Conservation (phyloP, 1,284 basidiomycete genomes). For the Tilletiopsis washingtonensis region DNA sequence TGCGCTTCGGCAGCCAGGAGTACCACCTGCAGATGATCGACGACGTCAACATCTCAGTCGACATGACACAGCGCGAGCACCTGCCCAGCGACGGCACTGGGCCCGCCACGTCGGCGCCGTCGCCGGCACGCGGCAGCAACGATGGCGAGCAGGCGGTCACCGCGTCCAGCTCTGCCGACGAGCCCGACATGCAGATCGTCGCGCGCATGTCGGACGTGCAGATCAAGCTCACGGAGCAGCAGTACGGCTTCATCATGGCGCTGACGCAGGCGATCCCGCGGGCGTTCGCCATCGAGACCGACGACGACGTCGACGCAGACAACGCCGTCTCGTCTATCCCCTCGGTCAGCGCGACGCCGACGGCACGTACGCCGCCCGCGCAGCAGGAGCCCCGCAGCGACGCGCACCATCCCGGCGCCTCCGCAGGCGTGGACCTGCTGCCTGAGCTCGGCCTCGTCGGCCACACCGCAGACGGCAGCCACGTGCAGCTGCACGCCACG, state of each 20-base stretch:
- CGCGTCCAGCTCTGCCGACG: constrained; percentile 37
- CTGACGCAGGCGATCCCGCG: constrained; percentile 68
- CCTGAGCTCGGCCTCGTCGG: constrained; percentile 51
- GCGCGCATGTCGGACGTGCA: constrained; percentile 83
- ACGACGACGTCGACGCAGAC: constrained; percentile 35
- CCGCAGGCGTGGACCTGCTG: constrained; percentile 49
- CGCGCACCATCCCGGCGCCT: too few relatives aligned
- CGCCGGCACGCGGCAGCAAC: too few relatives aligned
- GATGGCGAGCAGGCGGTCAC: neutral
- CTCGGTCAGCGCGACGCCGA: neutral
- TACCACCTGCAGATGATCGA: constrained; percentile 69
- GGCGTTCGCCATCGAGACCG: constrained; percentile 53
- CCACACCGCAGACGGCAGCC: constrained; percentile 20
- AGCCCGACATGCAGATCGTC: constrained; percentile 49
- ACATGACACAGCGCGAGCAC: constrained; percentile 57
- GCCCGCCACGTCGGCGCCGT: constrained; percentile 1
- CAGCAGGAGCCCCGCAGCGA: constrained; percentile 7
- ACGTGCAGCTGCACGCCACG: constrained; percentile 48
- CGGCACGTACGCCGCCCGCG: neutral
- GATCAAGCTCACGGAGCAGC: constrained; percentile 79
- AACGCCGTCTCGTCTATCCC: constrained; percentile 5
- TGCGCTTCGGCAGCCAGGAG: constrained; percentile 25
- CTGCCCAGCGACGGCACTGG: constrained; percentile 1
- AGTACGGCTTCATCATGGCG: constrained; percentile 70
- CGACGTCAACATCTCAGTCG: constrained; percentile 72